These are phyloP conservation scores for Amanita jacksonii DNA, from an alignment of 768 basidiomycete species.

Conservation along the genomic window DNA sequence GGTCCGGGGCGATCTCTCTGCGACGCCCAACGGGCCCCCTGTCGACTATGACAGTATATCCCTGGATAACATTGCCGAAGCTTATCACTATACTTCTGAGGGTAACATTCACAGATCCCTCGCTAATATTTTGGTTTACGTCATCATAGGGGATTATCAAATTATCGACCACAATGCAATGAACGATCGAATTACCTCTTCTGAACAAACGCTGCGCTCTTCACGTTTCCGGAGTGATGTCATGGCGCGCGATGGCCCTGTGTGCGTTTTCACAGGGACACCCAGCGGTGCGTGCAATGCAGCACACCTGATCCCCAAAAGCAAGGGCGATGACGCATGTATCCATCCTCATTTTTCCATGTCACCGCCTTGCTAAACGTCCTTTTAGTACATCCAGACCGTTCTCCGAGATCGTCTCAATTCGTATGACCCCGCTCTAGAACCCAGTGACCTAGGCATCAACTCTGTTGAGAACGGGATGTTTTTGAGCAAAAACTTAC, in stretches of 20 bases:
- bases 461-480: no score
- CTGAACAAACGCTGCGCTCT: slow-evolving; percentile 3
- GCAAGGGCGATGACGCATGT: slow-evolving; percentile 11
- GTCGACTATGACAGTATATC: slow-evolving; percentile 11
- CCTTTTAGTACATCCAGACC: slow-evolving; percentile 9
- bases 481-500: neutral
- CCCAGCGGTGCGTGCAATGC: neutral
- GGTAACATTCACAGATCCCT: slow-evolving; percentile 6
- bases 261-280: slow-evolving; percentile 4
- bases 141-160: slow-evolving; percentile 9
- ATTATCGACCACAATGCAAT: slow-evolving; percentile 10
- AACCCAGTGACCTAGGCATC: no score
- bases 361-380: slow-evolving; percentile 1
- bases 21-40: slow-evolving; percentile 10
- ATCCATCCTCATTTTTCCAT: slow-evolving; percentile 4
- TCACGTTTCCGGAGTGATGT: neutral
- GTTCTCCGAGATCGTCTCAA: slow-evolving; percentile 6
- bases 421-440: neutral
- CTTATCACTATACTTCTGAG: slow-evolving; percentile 13
- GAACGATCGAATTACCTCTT: slow-evolving; percentile 13
- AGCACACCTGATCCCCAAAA: slow-evolving; percentile 7
- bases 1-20: slow-evolving; percentile 10
- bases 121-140: neutral
- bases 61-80: slow-evolving; percentile 1
- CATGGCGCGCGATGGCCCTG: slow-evolving; percentile 7